Conservation (phyloP, 306 rosid species). For the Gillenia trifoliata region DNA sequence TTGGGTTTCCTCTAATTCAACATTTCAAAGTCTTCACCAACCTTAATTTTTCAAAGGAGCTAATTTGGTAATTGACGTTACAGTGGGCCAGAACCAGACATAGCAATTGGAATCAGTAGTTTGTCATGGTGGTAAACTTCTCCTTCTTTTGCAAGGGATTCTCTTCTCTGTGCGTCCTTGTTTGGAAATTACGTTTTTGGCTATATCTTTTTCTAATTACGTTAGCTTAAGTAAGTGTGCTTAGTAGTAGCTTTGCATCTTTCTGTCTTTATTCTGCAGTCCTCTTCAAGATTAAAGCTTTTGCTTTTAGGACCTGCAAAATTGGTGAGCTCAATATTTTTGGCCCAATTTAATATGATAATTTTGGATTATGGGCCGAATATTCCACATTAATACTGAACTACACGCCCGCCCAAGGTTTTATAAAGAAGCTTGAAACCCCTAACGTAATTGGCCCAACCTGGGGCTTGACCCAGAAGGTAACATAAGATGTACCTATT, state of each 20-base stretch:
- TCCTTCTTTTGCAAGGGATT: conserved; percentile 3
- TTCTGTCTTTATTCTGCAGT: not conserved
- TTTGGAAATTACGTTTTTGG: conserved; percentile 2
- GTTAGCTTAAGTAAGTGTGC: not conserved
- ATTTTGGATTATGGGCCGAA: not conserved
- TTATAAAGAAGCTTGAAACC: accelerated
- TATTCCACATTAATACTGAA: no score
- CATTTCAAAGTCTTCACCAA: no score
- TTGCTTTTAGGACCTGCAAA: not conserved
- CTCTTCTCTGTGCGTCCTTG: not conserved
- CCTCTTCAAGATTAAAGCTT: not conserved
- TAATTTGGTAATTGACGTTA: not conserved
- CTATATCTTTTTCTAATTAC: not conserved
- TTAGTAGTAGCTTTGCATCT: conserved; percentile 1
- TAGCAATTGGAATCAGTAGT: no score
- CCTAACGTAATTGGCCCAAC: not conserved
- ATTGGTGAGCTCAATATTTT: not conserved
- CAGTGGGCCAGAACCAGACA: not conserved
- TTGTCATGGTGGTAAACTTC: not conserved
- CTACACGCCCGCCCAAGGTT: no score
- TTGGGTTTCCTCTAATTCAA: no score
- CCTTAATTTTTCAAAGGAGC: not conserved
- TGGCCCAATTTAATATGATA: not conserved
- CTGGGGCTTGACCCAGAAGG: no score
- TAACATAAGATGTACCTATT: no score